Percentiles rank a stretch among this genome's conserved stretches.
These are phyloP conservation scores for Erodium moschatum DNA, from an alignment of 441 rosid genomes.

Conservation along the genomic window DNA sequence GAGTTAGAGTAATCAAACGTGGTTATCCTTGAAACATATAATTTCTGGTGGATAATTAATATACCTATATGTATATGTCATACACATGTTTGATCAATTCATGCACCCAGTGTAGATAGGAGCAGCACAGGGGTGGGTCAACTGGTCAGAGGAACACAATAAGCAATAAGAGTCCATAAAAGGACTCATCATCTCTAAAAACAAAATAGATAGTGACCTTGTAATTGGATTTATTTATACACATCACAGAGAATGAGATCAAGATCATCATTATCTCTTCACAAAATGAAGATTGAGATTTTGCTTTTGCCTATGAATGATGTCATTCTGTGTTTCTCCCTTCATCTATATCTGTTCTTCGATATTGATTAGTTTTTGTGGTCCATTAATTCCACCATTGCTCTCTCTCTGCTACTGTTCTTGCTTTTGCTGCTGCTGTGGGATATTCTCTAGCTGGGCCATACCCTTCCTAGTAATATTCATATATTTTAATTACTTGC, in stretches of 20 bases:
- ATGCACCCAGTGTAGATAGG: neutral
- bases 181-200: neutral
- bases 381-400: neutral
- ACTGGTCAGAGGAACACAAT: neutral
- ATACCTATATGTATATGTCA: neutral
- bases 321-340: neutral
- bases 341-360: neutral
- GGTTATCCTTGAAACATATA: too few relatives aligned
- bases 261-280: neutral
- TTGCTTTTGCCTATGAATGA: neutral
- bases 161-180: too few relatives aligned
- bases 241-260: neutral
- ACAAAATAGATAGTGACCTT: conserved; percentile 3
- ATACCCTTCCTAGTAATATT: neutral
- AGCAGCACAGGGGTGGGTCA: neutral
- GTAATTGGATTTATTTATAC: conserved; percentile 3
- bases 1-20: too few relatives aligned
- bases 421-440: neutral
- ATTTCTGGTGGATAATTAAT: too few relatives aligned
- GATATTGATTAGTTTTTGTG: neutral
- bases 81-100: neutral
- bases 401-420: neutral
- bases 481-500: too few relatives aligned
- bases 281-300: neutral
- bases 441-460: neutral